Evolutionary conservation across 2,329 filamentous ascomycete species (phyloP).

Genomic region (Emergomyces pasteurianus): DNA sequence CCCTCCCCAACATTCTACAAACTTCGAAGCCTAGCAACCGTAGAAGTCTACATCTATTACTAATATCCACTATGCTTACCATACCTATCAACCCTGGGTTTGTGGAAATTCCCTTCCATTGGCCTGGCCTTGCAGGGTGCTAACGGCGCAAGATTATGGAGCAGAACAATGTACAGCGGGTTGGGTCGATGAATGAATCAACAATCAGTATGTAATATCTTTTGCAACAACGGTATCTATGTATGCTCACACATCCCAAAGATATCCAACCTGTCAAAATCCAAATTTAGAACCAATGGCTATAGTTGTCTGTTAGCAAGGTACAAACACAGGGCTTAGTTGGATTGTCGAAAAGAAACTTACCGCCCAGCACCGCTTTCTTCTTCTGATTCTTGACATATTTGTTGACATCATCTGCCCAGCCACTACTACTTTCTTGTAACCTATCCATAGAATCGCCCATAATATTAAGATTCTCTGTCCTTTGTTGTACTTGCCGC

Average conservation of each 20-base stretch:
- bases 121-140: neutral
- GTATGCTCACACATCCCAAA: neutral
- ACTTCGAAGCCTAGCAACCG: neutral
- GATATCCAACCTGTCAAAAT: slow-evolving; percentile 16
- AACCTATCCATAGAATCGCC: slow-evolving; percentile 76
- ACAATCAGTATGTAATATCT: too few species aligned
- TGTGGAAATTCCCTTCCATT: neutral
- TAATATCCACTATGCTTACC: neutral
- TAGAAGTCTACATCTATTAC: neutral
- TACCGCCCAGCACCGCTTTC: slow-evolving; percentile 61
- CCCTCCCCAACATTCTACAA: neutral
- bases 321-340: neutral
- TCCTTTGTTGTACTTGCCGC: slow-evolving; percentile 77
- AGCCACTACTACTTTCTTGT: slow-evolving; percentile 67
- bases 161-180: neutral
- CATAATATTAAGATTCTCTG: slow-evolving; percentile 72
- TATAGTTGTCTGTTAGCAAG: slow-evolving; percentile 8
- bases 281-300: slow-evolving; percentile 34
- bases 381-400: slow-evolving; percentile 80
- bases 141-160: neutral
- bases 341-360: slow-evolving; percentile 11
- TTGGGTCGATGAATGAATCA: neutral
- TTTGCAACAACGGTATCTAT: neutral
- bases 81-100: neutral
- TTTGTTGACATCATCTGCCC: slow-evolving; percentile 80